Conservation (phyloP, 441 rosid genomes). For the Gossypium trilobum region DNA sequence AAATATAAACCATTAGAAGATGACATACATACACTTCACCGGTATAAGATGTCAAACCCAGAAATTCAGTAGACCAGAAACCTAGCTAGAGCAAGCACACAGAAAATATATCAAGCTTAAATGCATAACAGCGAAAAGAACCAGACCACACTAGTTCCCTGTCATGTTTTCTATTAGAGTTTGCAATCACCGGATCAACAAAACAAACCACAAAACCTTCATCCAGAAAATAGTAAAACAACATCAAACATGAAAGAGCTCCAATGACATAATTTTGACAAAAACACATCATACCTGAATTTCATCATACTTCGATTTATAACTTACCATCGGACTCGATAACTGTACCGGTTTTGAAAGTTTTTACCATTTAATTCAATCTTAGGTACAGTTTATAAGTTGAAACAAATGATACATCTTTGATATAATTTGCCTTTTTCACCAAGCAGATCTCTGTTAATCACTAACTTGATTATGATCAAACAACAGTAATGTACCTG, state of each 20-base stretch:
- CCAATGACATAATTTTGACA: not conserved
- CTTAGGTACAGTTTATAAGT: not conserved
- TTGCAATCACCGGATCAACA: not conserved
- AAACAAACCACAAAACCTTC: not conserved
- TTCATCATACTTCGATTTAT: slow-evolving; percentile 11
- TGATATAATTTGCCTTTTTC: slow-evolving; percentile 14
- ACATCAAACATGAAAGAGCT: not conserved
- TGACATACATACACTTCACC: not conserved
- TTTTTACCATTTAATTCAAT: not conserved
- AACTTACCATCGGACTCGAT: slow-evolving; percentile 14
- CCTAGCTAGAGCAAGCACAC: not conserved
- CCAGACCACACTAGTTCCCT: not conserved
- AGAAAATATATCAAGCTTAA: not conserved
- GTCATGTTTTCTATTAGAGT: not conserved
- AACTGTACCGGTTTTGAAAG: slow-evolving; percentile 1
- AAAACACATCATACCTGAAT: slow-evolving; percentile 6
- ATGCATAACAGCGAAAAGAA: not conserved
- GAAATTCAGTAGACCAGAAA: not conserved
- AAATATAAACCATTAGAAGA: not conserved
- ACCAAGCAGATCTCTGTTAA: slow-evolving; percentile 19
- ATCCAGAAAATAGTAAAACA: not conserved
- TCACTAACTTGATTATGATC: slow-evolving; percentile 26
- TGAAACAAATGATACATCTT: slow-evolving; percentile 1
- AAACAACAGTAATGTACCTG: slow-evolving; percentile 33
- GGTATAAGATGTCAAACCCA: not conserved